Conservation (phyloP, 2,329 filamentous ascomycete genomes). For the Dothistroma pini region DNA sequence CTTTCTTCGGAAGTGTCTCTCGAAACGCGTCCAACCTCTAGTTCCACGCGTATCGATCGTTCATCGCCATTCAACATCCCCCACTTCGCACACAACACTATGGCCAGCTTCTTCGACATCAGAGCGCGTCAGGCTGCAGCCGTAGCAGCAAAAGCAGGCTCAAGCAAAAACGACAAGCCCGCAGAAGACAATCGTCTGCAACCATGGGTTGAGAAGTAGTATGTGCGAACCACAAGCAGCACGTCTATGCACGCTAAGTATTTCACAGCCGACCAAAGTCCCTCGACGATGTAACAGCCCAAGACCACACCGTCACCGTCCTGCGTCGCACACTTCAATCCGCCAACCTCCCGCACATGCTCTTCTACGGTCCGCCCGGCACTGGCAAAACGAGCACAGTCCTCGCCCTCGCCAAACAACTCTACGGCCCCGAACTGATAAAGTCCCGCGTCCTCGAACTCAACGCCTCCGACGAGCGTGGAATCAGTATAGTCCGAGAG, state of each 20-base stretch:
- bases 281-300: slow-evolving; percentile 89
- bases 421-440: slow-evolving; percentile 93
- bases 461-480: slow-evolving; percentile 98
- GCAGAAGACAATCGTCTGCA: slow-evolving; percentile 67
- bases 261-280: slow-evolving; percentile 79
- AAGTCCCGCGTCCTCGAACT: slow-evolving; percentile 95
- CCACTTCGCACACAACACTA: slow-evolving; percentile 36
- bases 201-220: slow-evolving; percentile 72
- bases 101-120: slow-evolving; percentile 94
- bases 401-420: slow-evolving; percentile 91
- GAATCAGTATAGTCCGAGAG: slow-evolving; percentile 92
- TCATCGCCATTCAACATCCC: neutral
- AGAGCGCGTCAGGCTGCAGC: slow-evolving; percentile 75
- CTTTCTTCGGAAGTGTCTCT: neutral
- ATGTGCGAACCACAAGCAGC: slow-evolving; percentile 2
- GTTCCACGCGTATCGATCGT: slow-evolving; percentile 1
- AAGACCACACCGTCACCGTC: slow-evolving; percentile 94
- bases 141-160: slow-evolving; percentile 61
- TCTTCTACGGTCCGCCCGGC: slow-evolving; percentile 96
- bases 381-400: slow-evolving; percentile 98
- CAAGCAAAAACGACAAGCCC: slow-evolving; percentile 61
- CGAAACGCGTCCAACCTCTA: neutral
- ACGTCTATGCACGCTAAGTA: slow-evolving; percentile 10
- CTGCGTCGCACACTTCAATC: slow-evolving; percentile 90
- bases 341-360: slow-evolving; percentile 97